Conservation (phyloP, 1,139 yeast species). For the Blastobotrys arbuscula region DNA sequence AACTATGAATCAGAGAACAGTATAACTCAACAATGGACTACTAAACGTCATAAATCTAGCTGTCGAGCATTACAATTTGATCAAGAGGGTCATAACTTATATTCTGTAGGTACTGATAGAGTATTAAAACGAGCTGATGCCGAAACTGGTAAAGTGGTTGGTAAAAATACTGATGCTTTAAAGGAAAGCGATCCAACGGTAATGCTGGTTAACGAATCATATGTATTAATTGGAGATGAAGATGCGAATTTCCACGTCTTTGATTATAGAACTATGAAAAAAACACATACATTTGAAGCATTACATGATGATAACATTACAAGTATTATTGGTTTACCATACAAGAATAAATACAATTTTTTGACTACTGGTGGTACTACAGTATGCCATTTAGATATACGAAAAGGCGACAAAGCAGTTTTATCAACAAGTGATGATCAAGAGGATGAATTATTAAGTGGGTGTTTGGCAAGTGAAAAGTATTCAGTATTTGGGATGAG, state of each 20-base stretch:
- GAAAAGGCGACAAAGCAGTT: slow-evolving; percentile 46
- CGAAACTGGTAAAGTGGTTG: slow-evolving; percentile 68
- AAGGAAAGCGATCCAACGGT: slow-evolving; percentile 53
- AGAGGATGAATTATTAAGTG: slow-evolving; percentile 81
- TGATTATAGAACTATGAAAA: slow-evolving; percentile 46
- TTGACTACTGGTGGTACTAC: slow-evolving; percentile 81
- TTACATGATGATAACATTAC: slow-evolving; percentile 68
- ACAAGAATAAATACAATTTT: slow-evolving; percentile 72
- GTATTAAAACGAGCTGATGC: slow-evolving; percentile 70
- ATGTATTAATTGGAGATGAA: slow-evolving; percentile 74
- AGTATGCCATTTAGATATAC: slow-evolving; percentile 68
- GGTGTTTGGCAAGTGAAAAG: slow-evolving; percentile 54
- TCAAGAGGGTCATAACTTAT: slow-evolving; percentile 52
- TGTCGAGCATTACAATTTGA: slow-evolving; percentile 73
- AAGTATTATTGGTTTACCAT: slow-evolving; percentile 49
- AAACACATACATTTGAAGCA: slow-evolving; percentile 38
- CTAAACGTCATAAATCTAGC: slow-evolving; percentile 86
- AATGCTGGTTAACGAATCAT: slow-evolving; percentile 58
- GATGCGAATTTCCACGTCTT: slow-evolving; percentile 59
- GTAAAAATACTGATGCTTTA: slow-evolving; percentile 40
- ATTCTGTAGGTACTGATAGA: slow-evolving; percentile 74
- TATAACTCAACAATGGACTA: slow-evolving; percentile 58
- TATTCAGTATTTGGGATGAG: slow-evolving; percentile 80
- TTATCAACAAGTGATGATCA: slow-evolving; percentile 72
- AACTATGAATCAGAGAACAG: slow-evolving; percentile 32